Base-by-base conservation (phyloP, 177 flowering plant genomes). In the Tripterygium wilfordii region DNA sequence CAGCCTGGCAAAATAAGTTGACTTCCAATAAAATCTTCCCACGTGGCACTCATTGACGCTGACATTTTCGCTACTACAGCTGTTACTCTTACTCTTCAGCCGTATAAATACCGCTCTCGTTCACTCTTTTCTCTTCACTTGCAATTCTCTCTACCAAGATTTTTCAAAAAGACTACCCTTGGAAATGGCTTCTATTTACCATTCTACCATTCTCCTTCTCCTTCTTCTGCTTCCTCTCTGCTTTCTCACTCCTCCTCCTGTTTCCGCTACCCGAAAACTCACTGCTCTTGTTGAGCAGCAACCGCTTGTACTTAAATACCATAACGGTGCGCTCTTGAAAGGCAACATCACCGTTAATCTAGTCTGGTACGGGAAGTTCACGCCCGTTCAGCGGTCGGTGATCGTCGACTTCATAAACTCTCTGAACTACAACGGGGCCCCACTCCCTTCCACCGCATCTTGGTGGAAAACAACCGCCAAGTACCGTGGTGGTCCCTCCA, bases 341-440 rank as follows among this genome's bases (percentile, higher is more conserved):
- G 95, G 96, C 22, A 72, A 64, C 25, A 41, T 76, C 61, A 60
- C 83, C 53, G 71, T 83, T 10, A 81, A 83, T 35, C 68, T 88
- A 27, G 60, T 85, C 43, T 88, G 97, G 97, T 88, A 85, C 67
- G 97, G 97, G 0, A 38, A 51, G 36, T 88, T 88, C 70, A 55
- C 84, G 7, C 71, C 97, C 5, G 3, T 49, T 53, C 91, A 85
- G 45, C 80, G 82, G 5, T 59, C 92, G 48, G 63, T 86, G 31
- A 57, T 86, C 46, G 61, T 77, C 17, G 97, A 88, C 51, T 85
- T 82, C 68, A 35, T 88, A 30, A 68, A 60, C 20, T 88, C 96
- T 5, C 68, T 85, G 21, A 55, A 22, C 69, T 45, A 67, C 24
- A 19, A 8, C 26, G 0, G 16, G 1, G 20, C 62, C 4, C 49